Base-by-base conservation (phyloP, 192 early-diverging fungal species). In the Neocallimastix lanati region DNA sequence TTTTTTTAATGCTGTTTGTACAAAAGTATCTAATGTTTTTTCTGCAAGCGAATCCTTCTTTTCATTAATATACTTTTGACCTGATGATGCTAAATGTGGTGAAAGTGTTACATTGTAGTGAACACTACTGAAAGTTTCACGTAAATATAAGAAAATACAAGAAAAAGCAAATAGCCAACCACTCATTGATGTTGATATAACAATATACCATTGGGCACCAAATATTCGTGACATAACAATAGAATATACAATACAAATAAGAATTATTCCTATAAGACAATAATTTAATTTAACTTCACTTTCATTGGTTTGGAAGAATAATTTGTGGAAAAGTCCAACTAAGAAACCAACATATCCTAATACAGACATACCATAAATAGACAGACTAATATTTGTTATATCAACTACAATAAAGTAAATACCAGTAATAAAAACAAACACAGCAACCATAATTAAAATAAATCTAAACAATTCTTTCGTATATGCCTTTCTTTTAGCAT, bases 281-380 rank as follows among this genome's bases (percentile, higher is more conserved):
- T 85, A 86, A 15, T 84, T 37, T 0, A 79, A 37, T 78, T 79
- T 27, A 30, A 81, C 85, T 28, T 81, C 76, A 25, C 50, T 67
- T 25, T 67, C 50, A n/a, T 67, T 67, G 0, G 80, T 76, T 29
- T 79, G 80, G 67, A 86, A 83, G 79, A 86, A 86, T 58, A 86
- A 76, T 76, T 86, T 86, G 82, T 85, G 83, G 80, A 86, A 86
- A 14, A 86, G 80, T n/a, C 82, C 83, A 40, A 86, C 16, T 28
- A 84, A 78, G 21, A 86, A 78, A 25, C 85, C 85, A 50, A 76
- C 33, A 77, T 81, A 84, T 9, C 79, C 78, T 79, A 85, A 29
- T n/a, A 67, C 50, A 2, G 50, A 67, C 5, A 67, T n/a, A 67
- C 50, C 50, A 67, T 67, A 67, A 11, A 67, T 67, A 9, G 25